Conservation (phyloP, 768 basidiomycete species). For the Mycena albidolilacea region DNA sequence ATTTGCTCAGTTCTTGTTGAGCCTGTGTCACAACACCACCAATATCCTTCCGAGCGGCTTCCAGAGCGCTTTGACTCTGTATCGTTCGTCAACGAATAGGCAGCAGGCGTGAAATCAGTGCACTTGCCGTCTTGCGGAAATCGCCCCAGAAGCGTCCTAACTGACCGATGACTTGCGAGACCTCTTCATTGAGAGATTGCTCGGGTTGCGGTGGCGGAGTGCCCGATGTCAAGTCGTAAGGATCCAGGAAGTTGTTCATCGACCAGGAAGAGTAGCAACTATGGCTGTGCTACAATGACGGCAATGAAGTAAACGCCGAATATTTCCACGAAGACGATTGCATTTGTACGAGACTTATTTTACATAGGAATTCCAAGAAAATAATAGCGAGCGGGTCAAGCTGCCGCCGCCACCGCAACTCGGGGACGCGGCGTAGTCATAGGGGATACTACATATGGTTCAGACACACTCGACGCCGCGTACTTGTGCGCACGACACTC, state of each 20-base stretch:
- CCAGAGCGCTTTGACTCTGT: conserved; percentile 79
- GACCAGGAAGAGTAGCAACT: neutral
- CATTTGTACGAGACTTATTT: neutral
- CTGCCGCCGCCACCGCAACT: conserved; percentile 50
- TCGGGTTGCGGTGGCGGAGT: conserved; percentile 61
- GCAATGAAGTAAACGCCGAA: neutral
- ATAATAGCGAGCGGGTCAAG: conserved; percentile 29
- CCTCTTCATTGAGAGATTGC: conserved; percentile 86
- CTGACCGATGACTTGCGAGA: conserved; percentile 90
- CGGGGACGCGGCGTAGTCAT: conserved; percentile 45
- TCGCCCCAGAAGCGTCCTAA: conserved; percentile 92
- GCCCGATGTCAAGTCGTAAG: conserved; percentile 71
- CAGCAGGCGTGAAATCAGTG: conserved; percentile 41
- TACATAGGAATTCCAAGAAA: conserved; percentile 7
- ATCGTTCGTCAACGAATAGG: conserved; percentile 25
- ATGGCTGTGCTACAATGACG: conserved; percentile 10
- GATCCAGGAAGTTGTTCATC: conserved; percentile 82
- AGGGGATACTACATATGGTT: conserved; percentile 39
- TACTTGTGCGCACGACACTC: conserved; percentile 80
- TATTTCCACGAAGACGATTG: neutral
- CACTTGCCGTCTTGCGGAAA: conserved; percentile 84
- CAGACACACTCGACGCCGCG: conserved; percentile 43
- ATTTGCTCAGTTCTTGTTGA: conserved; percentile 80
- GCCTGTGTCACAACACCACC: conserved; percentile 83
- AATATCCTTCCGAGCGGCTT: conserved; percentile 81